Conservation (phyloP, 345 rosid species). For the Kernera saxatilis region DNA sequence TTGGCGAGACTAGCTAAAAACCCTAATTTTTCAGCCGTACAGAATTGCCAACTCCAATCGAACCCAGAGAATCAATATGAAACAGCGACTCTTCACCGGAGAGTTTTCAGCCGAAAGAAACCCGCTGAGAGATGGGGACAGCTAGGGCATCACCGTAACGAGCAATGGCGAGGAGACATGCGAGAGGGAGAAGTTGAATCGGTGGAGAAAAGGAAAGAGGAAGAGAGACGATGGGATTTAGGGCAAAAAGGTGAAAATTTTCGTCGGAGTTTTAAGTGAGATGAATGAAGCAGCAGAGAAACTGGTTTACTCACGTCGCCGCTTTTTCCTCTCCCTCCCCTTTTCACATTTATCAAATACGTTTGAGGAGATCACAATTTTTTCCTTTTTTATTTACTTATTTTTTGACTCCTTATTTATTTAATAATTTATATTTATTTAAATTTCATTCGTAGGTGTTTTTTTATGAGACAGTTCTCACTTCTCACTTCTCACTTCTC, state of each 20-base stretch:
- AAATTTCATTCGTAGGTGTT: too few species aligned
- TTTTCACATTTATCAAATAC: background rate
- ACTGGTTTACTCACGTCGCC: constrained; percentile 18
- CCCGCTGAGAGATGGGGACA: background rate
- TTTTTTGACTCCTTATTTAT: background rate
- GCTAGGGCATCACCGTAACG: background rate
- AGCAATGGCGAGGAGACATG: background rate
- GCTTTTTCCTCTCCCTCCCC: background rate
- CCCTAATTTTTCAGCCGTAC: constrained; percentile 22
- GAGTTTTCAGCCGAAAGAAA: background rate
- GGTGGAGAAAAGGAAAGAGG: background rate
- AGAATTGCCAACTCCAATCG: background rate
- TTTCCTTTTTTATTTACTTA: background rate
- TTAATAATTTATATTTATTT: background rate
- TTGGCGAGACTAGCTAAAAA: constrained; percentile 20
- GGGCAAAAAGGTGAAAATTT: background rate
- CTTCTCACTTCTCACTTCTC: too few species aligned
- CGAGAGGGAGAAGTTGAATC: background rate
- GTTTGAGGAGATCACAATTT: background rate
- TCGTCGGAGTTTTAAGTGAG: constrained; percentile 7
- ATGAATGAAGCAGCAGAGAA: background rate
- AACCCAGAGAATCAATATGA: background rate
- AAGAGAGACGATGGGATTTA: background rate
- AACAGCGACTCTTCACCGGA: constrained; percentile 1
- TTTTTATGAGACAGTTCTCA: too few species aligned